Percentiles rank a stretch among this genome's conserved stretches.
These are phyloP conservation scores for Epichloe sibirici DNA, from an alignment of 2,329 filamentous ascomycete species.

Conservation along the genomic window DNA sequence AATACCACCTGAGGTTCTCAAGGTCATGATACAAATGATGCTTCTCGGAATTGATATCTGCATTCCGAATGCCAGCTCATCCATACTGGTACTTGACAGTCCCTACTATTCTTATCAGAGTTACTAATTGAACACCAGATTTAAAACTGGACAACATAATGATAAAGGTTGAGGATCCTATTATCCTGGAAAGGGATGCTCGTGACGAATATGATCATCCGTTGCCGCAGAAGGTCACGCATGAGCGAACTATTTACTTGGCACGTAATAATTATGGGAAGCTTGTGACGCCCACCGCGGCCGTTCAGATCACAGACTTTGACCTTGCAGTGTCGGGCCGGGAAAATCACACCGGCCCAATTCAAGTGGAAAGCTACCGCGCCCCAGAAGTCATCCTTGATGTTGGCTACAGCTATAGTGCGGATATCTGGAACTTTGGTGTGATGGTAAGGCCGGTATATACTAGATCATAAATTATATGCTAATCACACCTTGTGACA, in stretches of 20 bases:
- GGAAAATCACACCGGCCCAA: conserved; percentile 4
- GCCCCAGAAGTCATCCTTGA: conserved; percentile 14
- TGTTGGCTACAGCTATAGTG: conserved; percentile 9
- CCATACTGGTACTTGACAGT: conserved; percentile 9
- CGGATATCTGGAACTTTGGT: conserved; percentile 15
- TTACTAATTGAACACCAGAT: conserved; percentile 4
- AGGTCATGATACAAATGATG: conserved; percentile 13
- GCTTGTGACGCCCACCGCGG: conserved; percentile 8
- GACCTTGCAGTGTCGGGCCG: conserved; percentile 7
- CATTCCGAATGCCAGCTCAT: conserved; percentile 13
- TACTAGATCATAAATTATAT: too few species aligned
- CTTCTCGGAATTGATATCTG: conserved; percentile 13
- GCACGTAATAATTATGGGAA: conserved; percentile 13
- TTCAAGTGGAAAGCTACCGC: conserved; percentile 10
- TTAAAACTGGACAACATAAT: conserved; percentile 14
- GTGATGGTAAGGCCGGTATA: conserved; percentile 9
- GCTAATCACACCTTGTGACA: too few species aligned
- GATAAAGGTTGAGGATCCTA: conserved; percentile 9
- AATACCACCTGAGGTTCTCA: conserved; percentile 10
- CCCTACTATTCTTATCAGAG: background rate
- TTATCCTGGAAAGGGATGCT: conserved; percentile 10
- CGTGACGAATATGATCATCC: conserved; percentile 11
- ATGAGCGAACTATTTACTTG: conserved; percentile 11
- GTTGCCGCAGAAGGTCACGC: conserved; percentile 10
- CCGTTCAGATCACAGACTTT: conserved; percentile 10